phyloP scores from a whole-genome alignment of 768 basidiomycete species.

The Bullera alba region DNA sequence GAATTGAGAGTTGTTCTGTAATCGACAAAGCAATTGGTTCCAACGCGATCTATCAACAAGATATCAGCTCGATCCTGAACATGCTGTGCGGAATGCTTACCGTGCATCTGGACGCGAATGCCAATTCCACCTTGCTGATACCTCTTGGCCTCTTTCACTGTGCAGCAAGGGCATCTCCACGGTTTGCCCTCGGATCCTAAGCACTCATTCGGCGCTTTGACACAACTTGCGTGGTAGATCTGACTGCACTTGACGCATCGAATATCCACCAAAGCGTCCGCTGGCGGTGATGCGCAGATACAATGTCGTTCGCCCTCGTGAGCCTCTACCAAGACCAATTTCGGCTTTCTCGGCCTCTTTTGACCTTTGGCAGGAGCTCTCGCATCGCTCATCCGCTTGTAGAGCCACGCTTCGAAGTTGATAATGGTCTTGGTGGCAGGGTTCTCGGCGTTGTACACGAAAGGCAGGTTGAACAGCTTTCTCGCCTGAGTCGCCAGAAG shows the following conservation, averaged over 20 bases:
- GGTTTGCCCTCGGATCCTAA: constrained; percentile 7
- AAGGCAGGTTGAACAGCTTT: constrained; percentile 29
- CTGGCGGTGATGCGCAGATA: constrained; percentile 20
- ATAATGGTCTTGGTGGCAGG: constrained; percentile 9
- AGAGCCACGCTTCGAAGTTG: constrained; percentile 28
- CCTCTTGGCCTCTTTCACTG: constrained; percentile 31
- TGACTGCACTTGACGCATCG: constrained; percentile 32
- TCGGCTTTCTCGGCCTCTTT: constrained; percentile 14
- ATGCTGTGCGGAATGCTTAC: constrained; percentile 14
- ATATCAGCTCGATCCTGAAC: neutral
- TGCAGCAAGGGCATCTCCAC: constrained; percentile 42
- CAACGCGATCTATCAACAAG: constrained; percentile 16
- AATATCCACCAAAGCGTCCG: constrained; percentile 13
- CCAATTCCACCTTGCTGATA: constrained; percentile 24
- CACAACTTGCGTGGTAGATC: constrained; percentile 36
- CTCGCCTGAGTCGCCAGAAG: constrained; percentile 22
- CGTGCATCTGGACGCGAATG: constrained; percentile 23
- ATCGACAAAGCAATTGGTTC: constrained; percentile 26
- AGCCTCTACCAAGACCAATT: constrained; percentile 21
- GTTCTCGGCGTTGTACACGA: constrained; percentile 22
- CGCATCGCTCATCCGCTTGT: constrained; percentile 19
- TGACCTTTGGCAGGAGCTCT: constrained; percentile 11
- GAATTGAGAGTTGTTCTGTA: constrained; percentile 23
- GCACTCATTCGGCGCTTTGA: constrained; percentile 18
- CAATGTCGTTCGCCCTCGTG: constrained; percentile 20